These are phyloP conservation scores for Albugo candida DNA, from an alignment of 352 stramenopile genomes.

Conservation along the genomic window DNA sequence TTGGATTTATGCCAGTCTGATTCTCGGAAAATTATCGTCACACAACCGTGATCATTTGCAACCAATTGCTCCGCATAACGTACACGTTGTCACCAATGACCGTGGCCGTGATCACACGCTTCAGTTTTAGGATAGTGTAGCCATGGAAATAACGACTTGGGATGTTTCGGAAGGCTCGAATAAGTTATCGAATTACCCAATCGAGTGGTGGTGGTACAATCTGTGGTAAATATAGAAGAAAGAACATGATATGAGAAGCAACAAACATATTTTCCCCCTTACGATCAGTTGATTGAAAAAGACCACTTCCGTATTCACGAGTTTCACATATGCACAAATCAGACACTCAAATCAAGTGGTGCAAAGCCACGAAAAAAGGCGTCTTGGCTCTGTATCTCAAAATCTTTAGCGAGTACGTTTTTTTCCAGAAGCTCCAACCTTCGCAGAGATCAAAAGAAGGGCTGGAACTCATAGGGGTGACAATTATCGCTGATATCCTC, in stretches of 20 bases:
- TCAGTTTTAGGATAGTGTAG: slow-evolving; percentile 3
- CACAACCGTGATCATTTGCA: not conserved
- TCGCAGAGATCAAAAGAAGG: too few relatives aligned
- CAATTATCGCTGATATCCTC: too few relatives aligned
- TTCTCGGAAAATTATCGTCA: slow-evolving; percentile 14
- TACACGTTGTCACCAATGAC: slow-evolving; percentile 90
- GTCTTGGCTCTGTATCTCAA: too few relatives aligned
- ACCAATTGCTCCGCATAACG: slow-evolving; percentile 4
- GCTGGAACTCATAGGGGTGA: too few relatives aligned
- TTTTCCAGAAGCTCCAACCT: too few relatives aligned
- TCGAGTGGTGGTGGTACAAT: slow-evolving; percentile 47
- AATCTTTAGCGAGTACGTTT: too few relatives aligned
- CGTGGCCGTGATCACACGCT: slow-evolving; percentile 93
- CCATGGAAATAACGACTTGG: not conserved
- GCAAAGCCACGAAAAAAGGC: too few relatives aligned
- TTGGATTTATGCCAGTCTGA: slow-evolving; percentile 90
- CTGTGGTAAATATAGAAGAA: slow-evolving; percentile 54
- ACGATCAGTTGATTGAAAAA: slow-evolving; percentile 24
- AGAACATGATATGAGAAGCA: slow-evolving; percentile 11
- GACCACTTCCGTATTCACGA: slow-evolving; percentile 47
- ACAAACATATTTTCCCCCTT: slow-evolving; percentile 10
- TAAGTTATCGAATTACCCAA: slow-evolving; percentile 41
- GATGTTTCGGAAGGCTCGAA: slow-evolving; percentile 7
- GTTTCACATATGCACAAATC: slow-evolving; percentile 21
- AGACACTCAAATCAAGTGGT: slow-evolving; percentile 10